phyloP scores from a whole-genome alignment of 495 filamentous ascomycete species.

The Aspergillus heteromorphus region DNA sequence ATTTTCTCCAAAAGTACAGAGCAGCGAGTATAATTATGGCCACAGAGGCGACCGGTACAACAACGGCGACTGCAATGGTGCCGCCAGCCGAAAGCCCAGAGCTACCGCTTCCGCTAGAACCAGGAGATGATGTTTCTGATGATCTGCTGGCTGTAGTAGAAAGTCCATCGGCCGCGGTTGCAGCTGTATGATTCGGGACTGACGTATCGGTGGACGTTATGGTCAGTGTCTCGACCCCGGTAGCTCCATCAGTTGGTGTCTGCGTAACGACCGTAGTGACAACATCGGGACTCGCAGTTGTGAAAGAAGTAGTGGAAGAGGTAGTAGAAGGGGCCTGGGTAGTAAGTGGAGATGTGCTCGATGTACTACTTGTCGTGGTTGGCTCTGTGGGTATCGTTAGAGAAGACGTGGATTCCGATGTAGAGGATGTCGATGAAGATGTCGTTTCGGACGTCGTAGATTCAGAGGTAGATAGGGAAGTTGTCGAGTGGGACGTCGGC shows the following conservation, averaged over 20 bases:
- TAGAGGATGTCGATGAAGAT: conserved; percentile 19
- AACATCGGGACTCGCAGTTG: conserved; percentile 5
- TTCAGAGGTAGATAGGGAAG: conserved; percentile 4
- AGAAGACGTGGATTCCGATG: conserved; percentile 8
- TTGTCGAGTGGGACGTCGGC: conserved; percentile 16
- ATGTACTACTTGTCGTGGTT: conserved; percentile 8
- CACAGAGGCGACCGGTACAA: conserved; percentile 86
- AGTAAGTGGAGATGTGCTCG: conserved; percentile 21
- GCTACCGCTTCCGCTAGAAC: conserved; percentile 30
- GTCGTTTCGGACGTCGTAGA: conserved; percentile 10
- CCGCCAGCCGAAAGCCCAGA: conserved; percentile 49
- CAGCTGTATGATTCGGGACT: conserved; percentile 8
- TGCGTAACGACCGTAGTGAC: conserved; percentile 13
- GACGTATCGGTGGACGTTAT: conserved; percentile 29
- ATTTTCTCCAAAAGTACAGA: conserved; percentile 80
- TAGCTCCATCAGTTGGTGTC: conserved; percentile 16
- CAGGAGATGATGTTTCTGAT: conserved; percentile 20
- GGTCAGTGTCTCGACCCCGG: conserved; percentile 14
- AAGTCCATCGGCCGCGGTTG: conserved; percentile 16
- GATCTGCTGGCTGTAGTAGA: conserved; percentile 26
- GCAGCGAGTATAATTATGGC: conserved; percentile 71
- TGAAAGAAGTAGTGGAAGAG: conserved; percentile 7
- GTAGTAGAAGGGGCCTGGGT: conserved; percentile 17
- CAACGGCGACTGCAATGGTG: conserved; percentile 87
- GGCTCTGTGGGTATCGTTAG: conserved; percentile 3